These are phyloP conservation scores for Amyloporia xantha DNA, from an alignment of 768 basidiomycete species.

Conservation along the genomic window DNA sequence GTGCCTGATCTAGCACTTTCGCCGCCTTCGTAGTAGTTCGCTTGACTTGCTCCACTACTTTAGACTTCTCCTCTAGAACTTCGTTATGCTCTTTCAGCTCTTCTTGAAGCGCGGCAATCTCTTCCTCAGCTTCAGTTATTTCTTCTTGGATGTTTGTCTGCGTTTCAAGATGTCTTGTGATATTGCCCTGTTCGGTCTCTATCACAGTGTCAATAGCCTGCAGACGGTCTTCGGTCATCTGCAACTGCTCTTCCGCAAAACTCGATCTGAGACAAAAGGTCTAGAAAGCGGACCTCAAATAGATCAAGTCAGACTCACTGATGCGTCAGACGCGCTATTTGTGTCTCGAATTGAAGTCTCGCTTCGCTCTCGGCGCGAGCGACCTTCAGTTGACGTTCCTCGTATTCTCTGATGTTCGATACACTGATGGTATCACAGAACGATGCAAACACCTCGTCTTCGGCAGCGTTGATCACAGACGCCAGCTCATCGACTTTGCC, in stretches of 20 bases:
- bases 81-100: constrained; percentile 58
- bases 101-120: constrained; percentile 50
- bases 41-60: constrained; percentile 71
- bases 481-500: constrained; percentile 49
- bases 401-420: constrained; percentile 83
- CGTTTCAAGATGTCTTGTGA: constrained; percentile 48
- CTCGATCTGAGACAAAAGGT: constrained; percentile 46
- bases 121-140: constrained; percentile 49
- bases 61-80: constrained; percentile 64
- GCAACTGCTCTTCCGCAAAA: constrained; percentile 77
- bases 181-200: constrained; percentile 44
- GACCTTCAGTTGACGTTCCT: constrained; percentile 82
- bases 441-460: constrained; percentile 66
- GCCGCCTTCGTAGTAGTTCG: constrained; percentile 60
- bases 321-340: constrained; percentile 79
- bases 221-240: constrained; percentile 57
- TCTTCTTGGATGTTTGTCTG: constrained; percentile 51
- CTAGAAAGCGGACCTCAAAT: neutral
- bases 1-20: constrained; percentile 74
- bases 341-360: constrained; percentile 73
- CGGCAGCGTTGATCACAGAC: constrained; percentile 62
- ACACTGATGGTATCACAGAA: constrained; percentile 84
- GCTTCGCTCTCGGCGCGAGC: constrained; percentile 87
- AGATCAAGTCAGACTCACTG: constrained; percentile 45
- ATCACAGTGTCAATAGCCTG: constrained; percentile 45